Evolutionary conservation across 345 rosid genomes (phyloP).

Genomic region (Camelina hispida): DNA sequence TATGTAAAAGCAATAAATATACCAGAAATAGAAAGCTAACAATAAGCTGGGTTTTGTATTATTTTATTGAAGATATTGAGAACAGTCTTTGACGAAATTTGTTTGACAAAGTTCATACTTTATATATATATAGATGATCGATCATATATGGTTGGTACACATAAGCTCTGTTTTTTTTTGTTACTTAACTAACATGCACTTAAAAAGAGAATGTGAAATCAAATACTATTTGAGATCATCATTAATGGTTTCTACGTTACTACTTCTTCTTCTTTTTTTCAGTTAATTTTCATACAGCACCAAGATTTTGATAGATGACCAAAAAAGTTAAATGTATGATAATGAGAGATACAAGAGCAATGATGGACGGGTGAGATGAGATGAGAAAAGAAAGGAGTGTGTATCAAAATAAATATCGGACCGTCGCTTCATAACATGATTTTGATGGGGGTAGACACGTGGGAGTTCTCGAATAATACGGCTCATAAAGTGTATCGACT

Average conservation of each 20-base stretch:
- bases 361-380: slow-evolving; percentile 44
- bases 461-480: slow-evolving; percentile 11
- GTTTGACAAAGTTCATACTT: not conserved
- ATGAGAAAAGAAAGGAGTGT: slow-evolving; percentile 31
- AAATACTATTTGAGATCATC: not conserved
- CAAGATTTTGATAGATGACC: not conserved
- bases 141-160: slow-evolving; percentile 4
- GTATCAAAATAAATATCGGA: slow-evolving; percentile 25
- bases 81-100: slow-evolving; percentile 18
- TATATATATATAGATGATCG: not conserved
- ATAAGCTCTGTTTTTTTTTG: not conserved
- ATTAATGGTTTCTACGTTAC: slow-evolving; percentile 7
- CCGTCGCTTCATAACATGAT: slow-evolving; percentile 33
- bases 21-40: slow-evolving; percentile 4
- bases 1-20: slow-evolving; percentile 45
- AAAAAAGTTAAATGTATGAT: slow-evolving; percentile 15
- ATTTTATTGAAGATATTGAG: slow-evolving; percentile 26
- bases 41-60: not conserved
- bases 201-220: slow-evolving; percentile 24
- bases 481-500: slow-evolving; percentile 20
- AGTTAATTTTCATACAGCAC: not conserved
- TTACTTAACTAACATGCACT: slow-evolving; percentile 14
- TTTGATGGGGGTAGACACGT: slow-evolving; percentile 27
- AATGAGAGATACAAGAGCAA: slow-evolving; percentile 25
- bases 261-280: not conserved